Evolutionary conservation across 148 eudicot species (phyloP).

Genomic region (Fagopyrum tataricum): DNA sequence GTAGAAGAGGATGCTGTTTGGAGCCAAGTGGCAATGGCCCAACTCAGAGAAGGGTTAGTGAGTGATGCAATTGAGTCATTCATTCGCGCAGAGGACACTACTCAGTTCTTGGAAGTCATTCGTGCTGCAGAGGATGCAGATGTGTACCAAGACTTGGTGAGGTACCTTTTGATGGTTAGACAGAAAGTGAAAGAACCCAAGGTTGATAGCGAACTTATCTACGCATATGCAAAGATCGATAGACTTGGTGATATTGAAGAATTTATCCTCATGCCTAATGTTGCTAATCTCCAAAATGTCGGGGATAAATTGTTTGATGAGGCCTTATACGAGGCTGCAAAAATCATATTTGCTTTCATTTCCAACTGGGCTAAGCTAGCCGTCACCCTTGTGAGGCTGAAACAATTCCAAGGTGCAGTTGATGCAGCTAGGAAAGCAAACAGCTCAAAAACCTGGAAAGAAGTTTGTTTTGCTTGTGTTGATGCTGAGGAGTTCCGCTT

Average conservation of each 20-base stretch:
- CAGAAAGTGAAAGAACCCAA: slow-evolving; percentile 89
- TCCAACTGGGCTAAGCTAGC: slow-evolving; percentile 98
- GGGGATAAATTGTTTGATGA: slow-evolving; percentile 92
- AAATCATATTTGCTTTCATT: slow-evolving; percentile 84
- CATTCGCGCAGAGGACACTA: slow-evolving; percentile 92
- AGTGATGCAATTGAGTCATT: slow-evolving; percentile 97
- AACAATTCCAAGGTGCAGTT: slow-evolving; percentile 95
- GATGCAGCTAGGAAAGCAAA: slow-evolving; percentile 97
- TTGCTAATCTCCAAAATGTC: slow-evolving; percentile 90
- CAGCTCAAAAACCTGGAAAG: slow-evolving; percentile 96
- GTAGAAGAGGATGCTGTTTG: slow-evolving; percentile 99
- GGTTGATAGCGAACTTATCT: slow-evolving; percentile 96
- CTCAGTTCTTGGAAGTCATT: slow-evolving; percentile 85
- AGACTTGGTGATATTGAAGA: slow-evolving; percentile 90
- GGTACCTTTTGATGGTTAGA: slow-evolving; percentile 90
- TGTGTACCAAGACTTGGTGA: slow-evolving; percentile 84
- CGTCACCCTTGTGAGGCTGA: slow-evolving; percentile 66
- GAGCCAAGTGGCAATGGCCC: slow-evolving; percentile 98
- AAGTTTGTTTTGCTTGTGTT: slow-evolving; percentile 97
- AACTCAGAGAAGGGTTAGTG: slow-evolving; percentile 74
- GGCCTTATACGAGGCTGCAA: slow-evolving; percentile 90
- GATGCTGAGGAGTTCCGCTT: slow-evolving; percentile 97
- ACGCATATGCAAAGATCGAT: slow-evolving; percentile 95
- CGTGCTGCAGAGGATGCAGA: slow-evolving; percentile 77
- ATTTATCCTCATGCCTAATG: slow-evolving; percentile 93